These are phyloP conservation scores for Sphagnum contortum DNA, from an alignment of 225 moss, liverwort and hornwort genomes.

Conservation along the genomic window DNA sequence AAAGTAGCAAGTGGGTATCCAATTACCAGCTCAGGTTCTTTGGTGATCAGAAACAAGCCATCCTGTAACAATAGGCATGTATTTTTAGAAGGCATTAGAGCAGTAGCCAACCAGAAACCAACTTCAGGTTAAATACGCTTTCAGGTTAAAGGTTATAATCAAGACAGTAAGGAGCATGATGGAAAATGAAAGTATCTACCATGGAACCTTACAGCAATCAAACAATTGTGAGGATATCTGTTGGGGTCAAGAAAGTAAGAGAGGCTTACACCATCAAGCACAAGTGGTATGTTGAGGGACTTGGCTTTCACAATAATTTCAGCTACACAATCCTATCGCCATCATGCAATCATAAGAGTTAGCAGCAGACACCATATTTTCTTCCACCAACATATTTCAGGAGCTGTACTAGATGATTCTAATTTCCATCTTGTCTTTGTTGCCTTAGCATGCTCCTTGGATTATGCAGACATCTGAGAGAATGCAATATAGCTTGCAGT, in stretches of 20 bases:
- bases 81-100: no score
- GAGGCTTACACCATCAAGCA: slow-evolving; percentile 77
- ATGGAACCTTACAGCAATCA: no score
- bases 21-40: slow-evolving; percentile 59
- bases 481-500: no score
- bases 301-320: slow-evolving; percentile 66
- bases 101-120: not conserved
- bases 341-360: slow-evolving; percentile 1
- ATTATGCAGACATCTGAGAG: no score
- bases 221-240: no score
- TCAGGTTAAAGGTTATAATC: no score
- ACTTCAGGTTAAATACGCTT: no score
- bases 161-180: no score
- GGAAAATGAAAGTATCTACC: no score
- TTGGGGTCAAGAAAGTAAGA: not conserved
- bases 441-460: no score
- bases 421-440: no score
- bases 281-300: slow-evolving; percentile 69
- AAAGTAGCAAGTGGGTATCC: slow-evolving; percentile 75
- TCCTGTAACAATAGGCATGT: slow-evolving; percentile 39
- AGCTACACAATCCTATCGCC: slow-evolving; percentile 65
- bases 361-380: not conserved
- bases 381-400: not conserved
- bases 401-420: no score
- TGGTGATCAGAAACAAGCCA: slow-evolving; percentile 78